Evolutionary conservation across 345 rosid species (phyloP).

Genomic region (Gossypium raimondii): DNA sequence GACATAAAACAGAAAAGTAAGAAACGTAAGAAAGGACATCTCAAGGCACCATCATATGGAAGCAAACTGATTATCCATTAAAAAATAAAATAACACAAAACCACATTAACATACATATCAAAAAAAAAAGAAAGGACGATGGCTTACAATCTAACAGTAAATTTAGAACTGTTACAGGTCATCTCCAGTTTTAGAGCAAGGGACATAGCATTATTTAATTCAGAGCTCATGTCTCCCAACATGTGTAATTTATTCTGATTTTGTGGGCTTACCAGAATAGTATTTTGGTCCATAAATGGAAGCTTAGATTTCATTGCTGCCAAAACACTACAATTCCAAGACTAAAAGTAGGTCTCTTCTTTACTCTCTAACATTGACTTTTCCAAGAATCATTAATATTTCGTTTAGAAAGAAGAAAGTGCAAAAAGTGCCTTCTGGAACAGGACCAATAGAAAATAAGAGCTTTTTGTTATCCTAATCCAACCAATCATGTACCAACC

Average conservation of each 20-base stretch:
- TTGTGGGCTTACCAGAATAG: neutral
- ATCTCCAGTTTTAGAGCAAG: neutral
- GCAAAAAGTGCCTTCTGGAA: neutral
- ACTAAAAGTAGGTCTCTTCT: neutral
- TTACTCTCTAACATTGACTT: conserved; percentile 4
- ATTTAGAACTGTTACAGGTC: neutral
- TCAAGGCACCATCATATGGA: neutral
- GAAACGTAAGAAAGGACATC: neutral
- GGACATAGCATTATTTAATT: neutral
- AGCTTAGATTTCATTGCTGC: neutral
- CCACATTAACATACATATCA: neutral
- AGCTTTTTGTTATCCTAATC: neutral
- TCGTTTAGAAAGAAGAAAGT: neutral
- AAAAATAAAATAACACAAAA: neutral
- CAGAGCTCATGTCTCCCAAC: neutral
- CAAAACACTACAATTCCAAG: neutral
- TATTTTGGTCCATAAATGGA: neutral
- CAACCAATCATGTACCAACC: conserved; percentile 37
- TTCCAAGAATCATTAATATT: neutral
- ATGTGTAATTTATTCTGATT: neutral
- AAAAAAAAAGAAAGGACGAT: neutral
- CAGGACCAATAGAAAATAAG: neutral
- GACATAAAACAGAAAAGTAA: neutral
- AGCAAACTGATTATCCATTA: neutral
- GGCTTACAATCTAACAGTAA: neutral